These are phyloP conservation scores for Tolypocladium tropicale DNA, from an alignment of 2,329 filamentous ascomycete genomes.

Conservation along the genomic window DNA sequence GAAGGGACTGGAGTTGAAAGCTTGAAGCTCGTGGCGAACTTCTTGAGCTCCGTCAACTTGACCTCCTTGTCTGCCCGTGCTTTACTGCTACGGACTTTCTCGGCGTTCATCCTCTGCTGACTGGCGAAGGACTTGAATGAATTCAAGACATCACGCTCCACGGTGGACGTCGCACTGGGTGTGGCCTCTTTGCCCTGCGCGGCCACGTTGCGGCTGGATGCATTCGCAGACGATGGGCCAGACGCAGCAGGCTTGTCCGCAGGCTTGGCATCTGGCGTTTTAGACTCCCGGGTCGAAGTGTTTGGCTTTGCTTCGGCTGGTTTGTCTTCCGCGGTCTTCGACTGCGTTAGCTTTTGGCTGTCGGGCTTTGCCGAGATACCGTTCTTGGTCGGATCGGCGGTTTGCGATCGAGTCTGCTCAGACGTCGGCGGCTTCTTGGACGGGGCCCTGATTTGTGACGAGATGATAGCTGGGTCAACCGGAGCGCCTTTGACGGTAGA, in stretches of 20 bases:
- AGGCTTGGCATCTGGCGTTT: constrained; percentile 19
- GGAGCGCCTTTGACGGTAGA: constrained; percentile 67
- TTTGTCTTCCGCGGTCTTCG: constrained; percentile 21
- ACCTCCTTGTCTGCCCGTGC: constrained; percentile 72
- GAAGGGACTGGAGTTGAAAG: constrained; percentile 83
- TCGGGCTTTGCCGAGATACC: constrained; percentile 17
- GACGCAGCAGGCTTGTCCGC: constrained; percentile 12
- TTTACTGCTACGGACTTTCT: constrained; percentile 47
- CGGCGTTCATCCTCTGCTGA: constrained; percentile 42
- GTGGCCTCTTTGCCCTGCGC: constrained; percentile 27
- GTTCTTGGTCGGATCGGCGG: constrained; percentile 18
- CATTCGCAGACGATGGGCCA: constrained; percentile 23
- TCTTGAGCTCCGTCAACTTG: constrained; percentile 89
- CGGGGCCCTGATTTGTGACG: constrained; percentile 57
- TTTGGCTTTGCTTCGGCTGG: constrained; percentile 17
- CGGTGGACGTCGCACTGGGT: constrained; percentile 40
- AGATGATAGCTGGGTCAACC: constrained; percentile 83
- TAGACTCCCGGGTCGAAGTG: constrained; percentile 13
- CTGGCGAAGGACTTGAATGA: constrained; percentile 56
- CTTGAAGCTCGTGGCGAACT: constrained; percentile 91
- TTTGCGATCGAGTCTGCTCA: constrained; percentile 14
- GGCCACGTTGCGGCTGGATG: constrained; percentile 27
- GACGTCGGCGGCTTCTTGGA: constrained; percentile 24
- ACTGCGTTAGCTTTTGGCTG: constrained; percentile 13
- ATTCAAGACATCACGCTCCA: constrained; percentile 50